Evolutionary conservation across 2,329 filamentous ascomycete species (phyloP), one percentile per base, ranked within the genome.

Genomic region (Verticillium longisporum): DNA sequence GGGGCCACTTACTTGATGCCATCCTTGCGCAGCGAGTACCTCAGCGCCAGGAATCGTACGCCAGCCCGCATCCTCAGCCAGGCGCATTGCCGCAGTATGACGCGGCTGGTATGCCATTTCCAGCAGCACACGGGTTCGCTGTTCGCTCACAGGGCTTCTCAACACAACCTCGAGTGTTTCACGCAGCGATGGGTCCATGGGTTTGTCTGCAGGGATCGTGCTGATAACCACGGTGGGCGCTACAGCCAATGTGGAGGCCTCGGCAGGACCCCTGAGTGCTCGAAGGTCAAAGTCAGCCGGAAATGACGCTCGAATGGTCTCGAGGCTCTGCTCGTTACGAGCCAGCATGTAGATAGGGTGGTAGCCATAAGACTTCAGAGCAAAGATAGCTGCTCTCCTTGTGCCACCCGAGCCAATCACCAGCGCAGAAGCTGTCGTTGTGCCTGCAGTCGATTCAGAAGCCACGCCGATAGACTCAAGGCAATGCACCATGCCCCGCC

Each of bases 41-140:
- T 99, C 95, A 45, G 97, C 75, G 0, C 95, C 95, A 7, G 92
- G 88, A 64, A 98, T 88, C 1, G 89, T 92, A 61, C 78, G 83
- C 95, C 95, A 99, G 2, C 88, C 88, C 13, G 84, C 84, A 66
- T 89, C 84, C 68, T 87, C 82, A 2, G 93, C 94, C 71, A 97
- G 78, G 71, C 90, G 83, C 87, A 98, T 97, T 66, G 97, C 75
- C 7, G 88, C 85, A 4, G 95, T 99, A 59, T 90, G 83, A 0
- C 84, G 80, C 21, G 95, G 95, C 75, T 94, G 96, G 75, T 99
- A 99, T 1, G 95, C 94, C 93, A 99, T 97, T 74, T 99, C 95
- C 3, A 98, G 77, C 63, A 98, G 76, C 13, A 95, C 84, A 21
- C 84, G 83, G 6, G 74, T 74, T 58, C 75, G 75, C 65, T 69